Base-by-base conservation (phyloP, 176 grass and related monocot species). In the Puccinellia tenuiflora region DNA sequence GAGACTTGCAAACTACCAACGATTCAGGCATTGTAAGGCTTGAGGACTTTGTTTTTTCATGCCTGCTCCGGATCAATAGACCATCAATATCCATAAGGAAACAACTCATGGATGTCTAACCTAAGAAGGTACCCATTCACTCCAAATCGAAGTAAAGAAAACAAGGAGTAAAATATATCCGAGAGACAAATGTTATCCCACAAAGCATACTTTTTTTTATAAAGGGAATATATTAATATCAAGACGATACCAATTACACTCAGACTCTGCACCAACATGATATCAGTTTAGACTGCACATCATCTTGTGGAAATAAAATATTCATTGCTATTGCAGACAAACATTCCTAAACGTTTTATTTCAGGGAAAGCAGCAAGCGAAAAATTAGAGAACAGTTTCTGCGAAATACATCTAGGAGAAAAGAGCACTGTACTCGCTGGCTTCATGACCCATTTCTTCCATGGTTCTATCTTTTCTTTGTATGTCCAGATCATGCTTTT, bases 401-500 rank as follows among this genome's bases (percentile, higher is more conserved):
- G 35, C 45, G 31, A 83, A 70, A 35, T 76, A 69, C 57, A 28
- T 45, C 42, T 73, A 73, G 38, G 79, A 85, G 87, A 98, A 95
- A 68, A 95, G 89, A 75, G 76, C 50, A 80, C 73, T 73, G 61
- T 98, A 95, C 61, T 87, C 86, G 31, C 73, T 86, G 66, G 88
- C 90, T 68, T 98, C 90, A 15, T 57, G 77, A 67, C 88, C 51
- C 92, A 91, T 98, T 85, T 95, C 90, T 34, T 91, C 79, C 68
- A 82, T 79, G 18, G 85, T 83, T 73, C 89, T 83, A 78, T 98
- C 88, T 79, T 87, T 98, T 71, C 88, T 93, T 77, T 95, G 87
- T 25, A 91, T 81, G 80, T 93, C 92, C 57, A 98, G 82, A 56
- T 98, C 92, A 64, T 95, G 92, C 77, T 95, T 98, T 80, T 95